phyloP scores from a whole-genome alignment of 2,329 filamentous ascomycete species.

The Clarireedia sp. region DNA sequence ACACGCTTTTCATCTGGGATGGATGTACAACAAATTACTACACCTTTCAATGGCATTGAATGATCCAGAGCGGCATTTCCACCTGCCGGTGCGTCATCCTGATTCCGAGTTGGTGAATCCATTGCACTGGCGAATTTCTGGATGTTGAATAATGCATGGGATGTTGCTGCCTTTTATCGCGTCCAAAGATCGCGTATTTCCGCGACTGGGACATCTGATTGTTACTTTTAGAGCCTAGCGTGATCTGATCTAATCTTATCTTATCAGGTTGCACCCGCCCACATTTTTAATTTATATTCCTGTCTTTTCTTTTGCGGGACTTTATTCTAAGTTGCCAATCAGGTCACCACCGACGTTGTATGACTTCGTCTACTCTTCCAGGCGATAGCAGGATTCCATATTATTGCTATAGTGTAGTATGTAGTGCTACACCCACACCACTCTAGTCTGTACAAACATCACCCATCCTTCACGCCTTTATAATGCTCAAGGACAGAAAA shows the following conservation, averaged over 20 bases:
- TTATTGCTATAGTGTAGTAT: not conserved
- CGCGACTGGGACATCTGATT: no score
- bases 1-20: slow-evolving; percentile 73
- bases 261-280: no score
- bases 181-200: not conserved
- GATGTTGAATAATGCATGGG: not conserved
- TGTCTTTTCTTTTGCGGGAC: no score
- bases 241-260: no score
- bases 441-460: not conserved
- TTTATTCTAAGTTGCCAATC: no score
- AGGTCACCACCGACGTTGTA: not conserved
- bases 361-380: not conserved
- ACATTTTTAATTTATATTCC: no score
- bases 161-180: not conserved
- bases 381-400: not conserved
- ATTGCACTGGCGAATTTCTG: not conserved
- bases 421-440: not conserved
- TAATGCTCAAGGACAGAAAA: not conserved
- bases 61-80: slow-evolving; percentile 17
- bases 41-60: slow-evolving; percentile 49
- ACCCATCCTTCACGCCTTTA: not conserved
- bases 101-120: not conserved
- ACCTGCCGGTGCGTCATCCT: not conserved
- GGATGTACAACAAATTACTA: slow-evolving; percentile 82
- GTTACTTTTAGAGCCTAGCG: no score